Evolutionary conservation across 2,329 filamentous ascomycete species (phyloP).

Genomic region (Botrytis paeoniae): DNA sequence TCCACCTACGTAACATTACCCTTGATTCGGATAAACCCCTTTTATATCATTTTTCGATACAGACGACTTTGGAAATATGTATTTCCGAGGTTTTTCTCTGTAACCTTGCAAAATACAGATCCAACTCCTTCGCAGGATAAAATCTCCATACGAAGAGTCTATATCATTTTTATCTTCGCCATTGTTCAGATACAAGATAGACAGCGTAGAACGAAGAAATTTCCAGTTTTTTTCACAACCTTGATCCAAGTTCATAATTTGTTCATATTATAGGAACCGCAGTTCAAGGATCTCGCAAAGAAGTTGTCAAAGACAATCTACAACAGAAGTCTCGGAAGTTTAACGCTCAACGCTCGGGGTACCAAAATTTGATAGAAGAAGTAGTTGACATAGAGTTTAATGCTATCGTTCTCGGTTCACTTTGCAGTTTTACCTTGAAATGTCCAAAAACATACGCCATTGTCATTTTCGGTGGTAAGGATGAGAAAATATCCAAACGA

Average conservation of each 20-base stretch:
- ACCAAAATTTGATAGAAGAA: not conserved
- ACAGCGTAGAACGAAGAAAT: not conserved
- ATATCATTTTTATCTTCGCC: not conserved
- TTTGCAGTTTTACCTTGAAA: not conserved
- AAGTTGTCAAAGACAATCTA: not conserved
- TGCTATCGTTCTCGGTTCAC: not conserved
- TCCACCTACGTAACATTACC: not conserved
- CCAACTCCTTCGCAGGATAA: not conserved
- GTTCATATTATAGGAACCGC: not conserved
- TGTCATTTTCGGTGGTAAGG: not conserved
- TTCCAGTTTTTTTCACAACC: not conserved
- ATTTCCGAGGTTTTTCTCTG: not conserved
- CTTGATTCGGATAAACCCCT: not conserved
- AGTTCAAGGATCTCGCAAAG: not conserved
- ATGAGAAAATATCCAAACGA: not conserved
- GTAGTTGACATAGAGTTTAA: not conserved
- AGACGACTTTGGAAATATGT: not conserved
- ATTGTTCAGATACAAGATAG: not conserved
- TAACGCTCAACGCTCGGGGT: not conserved
- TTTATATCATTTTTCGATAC: not conserved
- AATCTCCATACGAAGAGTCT: not conserved
- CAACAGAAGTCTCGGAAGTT: not conserved
- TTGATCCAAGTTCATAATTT: not conserved
- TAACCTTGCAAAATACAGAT: not conserved
- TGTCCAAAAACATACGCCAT: not conserved